A percentile compares a stretch with the other conserved stretches of the same genome.
Evolutionary conservation across 345 rosid genomes (phyloP).

Genomic region (Syzygium jambos): DNA sequence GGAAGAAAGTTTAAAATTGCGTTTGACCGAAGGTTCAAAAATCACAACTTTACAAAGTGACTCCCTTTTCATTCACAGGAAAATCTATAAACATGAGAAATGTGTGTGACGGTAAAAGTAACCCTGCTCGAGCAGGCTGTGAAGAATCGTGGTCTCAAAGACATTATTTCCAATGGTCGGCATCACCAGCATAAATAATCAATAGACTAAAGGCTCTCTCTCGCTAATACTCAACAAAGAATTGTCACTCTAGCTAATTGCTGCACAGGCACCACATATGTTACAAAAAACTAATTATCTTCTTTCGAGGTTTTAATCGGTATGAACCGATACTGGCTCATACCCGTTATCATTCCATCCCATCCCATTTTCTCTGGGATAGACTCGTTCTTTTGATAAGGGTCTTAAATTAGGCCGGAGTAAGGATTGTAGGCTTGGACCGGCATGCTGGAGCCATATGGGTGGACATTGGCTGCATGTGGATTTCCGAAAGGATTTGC

Average conservation of each 20-base stretch:
- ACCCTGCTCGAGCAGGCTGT: background rate
- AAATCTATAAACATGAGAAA: background rate
- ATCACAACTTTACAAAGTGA: background rate
- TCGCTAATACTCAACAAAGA: conserved; percentile 10
- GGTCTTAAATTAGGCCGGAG: conserved; percentile 35
- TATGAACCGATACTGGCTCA: background rate
- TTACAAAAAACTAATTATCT: conserved; percentile 18
- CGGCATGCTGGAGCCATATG: conserved; percentile 47
- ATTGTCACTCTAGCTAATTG: conserved; percentile 10
- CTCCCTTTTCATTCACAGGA: background rate
- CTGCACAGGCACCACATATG: conserved; percentile 45
- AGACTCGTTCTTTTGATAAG: background rate
- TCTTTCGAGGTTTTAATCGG: background rate
- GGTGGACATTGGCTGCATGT: conserved; percentile 33
- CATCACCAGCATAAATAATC: background rate
- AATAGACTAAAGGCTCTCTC: conserved; percentile 32
- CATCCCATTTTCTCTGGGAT: background rate
- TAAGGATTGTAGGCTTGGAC: conserved; percentile 59
- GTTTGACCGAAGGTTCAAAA: background rate
- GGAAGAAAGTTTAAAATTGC: background rate
- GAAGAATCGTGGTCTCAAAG: background rate
- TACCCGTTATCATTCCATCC: background rate
- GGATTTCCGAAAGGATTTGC: conserved; percentile 46
- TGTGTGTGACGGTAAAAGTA: background rate
- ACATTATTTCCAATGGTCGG: conserved; percentile 1